Base-by-base conservation (phyloP, 2,329 filamentous ascomycete species). In the Chalara sp. region DNA sequence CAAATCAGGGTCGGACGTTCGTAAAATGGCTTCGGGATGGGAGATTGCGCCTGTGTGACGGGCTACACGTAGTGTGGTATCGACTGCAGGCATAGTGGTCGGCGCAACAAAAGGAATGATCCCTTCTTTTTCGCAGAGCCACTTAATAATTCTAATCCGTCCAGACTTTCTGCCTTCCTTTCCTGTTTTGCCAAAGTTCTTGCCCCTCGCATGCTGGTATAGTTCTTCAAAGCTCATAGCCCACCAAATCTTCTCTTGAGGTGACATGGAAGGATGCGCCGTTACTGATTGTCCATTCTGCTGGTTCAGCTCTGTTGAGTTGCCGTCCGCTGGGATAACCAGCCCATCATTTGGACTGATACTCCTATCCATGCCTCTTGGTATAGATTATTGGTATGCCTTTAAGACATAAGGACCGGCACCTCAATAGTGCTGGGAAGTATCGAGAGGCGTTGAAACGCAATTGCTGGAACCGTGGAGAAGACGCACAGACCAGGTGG, bases 211-310 rank as follows among this genome's bases (percentile, higher is more conserved):
- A 33, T 48, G 40, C 12, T 52, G 46, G 37, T 53, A 54, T 5
- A 56, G 37, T 39, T 54, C 52, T 40, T 54, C 54, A 43, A 56
- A 56, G 37, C 31, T 50, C 52, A 56, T 54, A 13, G 49, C 47
- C 54, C 54, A 56, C 54, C 51, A 56, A 1, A 6, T 47, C 4
- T 11, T 50, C 32, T 56, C 54, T 51, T 52, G 49, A n/a, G 35
- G 47, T n/a, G 52, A 43, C 54, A 56, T 56, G 13, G 28, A 41
- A 30, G 31, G 7, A 11, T 8, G 28, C 30, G 46, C 31, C 30
- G 44, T 35, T 39, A 40, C 8, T 30, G 35, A 37, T 44, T 39
- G 50, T 13, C 6, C 28, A 31, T 31, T 33, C 30, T 42, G 52
- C 11, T 44, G n/a, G 12, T 45, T 32, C 32, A 49, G 45, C 31